A percentile compares a stretch with the other conserved stretches of the same genome.
These are phyloP conservation scores for Sporothrix protearum DNA, from an alignment of 2,329 filamentous ascomycete species.

Conservation along the genomic window DNA sequence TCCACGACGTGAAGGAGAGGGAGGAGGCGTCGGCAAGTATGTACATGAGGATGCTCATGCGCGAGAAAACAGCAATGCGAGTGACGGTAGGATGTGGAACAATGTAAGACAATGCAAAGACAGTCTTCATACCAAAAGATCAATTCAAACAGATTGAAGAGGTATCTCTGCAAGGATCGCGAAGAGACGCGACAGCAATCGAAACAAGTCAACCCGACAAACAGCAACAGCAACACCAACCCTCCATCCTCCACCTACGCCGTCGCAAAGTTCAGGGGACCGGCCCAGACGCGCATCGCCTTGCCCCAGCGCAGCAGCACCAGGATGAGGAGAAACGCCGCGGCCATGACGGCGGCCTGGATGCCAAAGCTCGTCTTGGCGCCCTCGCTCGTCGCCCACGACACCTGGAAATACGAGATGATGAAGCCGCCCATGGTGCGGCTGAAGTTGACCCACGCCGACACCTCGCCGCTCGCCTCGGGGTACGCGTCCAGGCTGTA, in stretches of 20 bases:
- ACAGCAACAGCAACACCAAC: not conserved
- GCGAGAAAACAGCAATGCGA: no score
- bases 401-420: constrained; percentile 51
- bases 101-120: no score
- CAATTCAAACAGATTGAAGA: not conserved
- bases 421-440: constrained; percentile 48
- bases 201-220: not conserved
- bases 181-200: not conserved
- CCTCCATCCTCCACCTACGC: constrained; percentile 20
- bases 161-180: not conserved
- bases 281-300: constrained; percentile 35
- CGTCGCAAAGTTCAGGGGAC: constrained; percentile 35
- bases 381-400: constrained; percentile 46
- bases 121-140: not conserved
- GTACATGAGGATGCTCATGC: no score
- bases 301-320: constrained; percentile 34
- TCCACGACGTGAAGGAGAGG: no score
- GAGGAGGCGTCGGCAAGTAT: no score
- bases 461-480: constrained; percentile 52
- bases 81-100: no score
- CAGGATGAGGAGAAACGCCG: constrained; percentile 32
- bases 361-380: constrained; percentile 46
- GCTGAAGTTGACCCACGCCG: constrained; percentile 50
- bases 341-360: constrained; percentile 42
- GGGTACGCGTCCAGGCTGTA: constrained; percentile 55